Percentiles rank a stretch among this genome's conserved stretches.
Evolutionary conservation across 2,329 filamentous ascomycete genomes (phyloP).

Genomic region (Aspergillus flavus): DNA sequence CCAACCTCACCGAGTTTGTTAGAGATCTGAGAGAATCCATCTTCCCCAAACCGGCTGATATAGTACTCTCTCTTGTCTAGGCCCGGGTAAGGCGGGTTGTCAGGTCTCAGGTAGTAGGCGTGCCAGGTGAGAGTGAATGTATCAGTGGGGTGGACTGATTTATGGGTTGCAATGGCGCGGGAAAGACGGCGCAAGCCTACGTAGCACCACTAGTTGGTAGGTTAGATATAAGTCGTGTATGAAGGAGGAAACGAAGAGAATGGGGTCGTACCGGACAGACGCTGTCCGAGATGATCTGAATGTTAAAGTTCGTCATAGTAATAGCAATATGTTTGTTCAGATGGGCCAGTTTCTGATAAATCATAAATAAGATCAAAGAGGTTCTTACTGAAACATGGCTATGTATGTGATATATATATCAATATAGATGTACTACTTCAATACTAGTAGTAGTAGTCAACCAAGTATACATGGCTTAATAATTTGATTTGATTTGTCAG

Average conservation of each 20-base stretch:
- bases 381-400: too few relatives aligned
- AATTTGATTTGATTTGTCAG: neutral
- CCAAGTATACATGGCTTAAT: neutral
- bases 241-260: neutral
- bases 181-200: slow-evolving; percentile 76
- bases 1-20: slow-evolving; percentile 62
- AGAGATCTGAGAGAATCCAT: slow-evolving; percentile 61
- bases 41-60: slow-evolving; percentile 64
- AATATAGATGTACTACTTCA: too few relatives aligned
- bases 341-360: neutral
- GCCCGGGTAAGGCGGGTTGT: slow-evolving; percentile 54
- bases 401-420: too few relatives aligned
- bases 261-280: slow-evolving; percentile 63
- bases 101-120: slow-evolving; percentile 79
- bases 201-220: slow-evolving; percentile 62
- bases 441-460: too few relatives aligned
- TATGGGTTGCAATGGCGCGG: slow-evolving; percentile 69
- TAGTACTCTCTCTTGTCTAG: slow-evolving; percentile 61
- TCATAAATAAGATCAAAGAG: too few relatives aligned
- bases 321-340: neutral
- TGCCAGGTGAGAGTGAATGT: slow-evolving; percentile 74
- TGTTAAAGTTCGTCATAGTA: slow-evolving; percentile 72
- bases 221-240: slow-evolving; percentile 8
- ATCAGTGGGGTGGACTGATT: slow-evolving; percentile 65
- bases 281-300: slow-evolving; percentile 78